phyloP scores from a whole-genome alignment of 192 early-diverging fungal genomes.

The Chytriomyces sp. region DNA sequence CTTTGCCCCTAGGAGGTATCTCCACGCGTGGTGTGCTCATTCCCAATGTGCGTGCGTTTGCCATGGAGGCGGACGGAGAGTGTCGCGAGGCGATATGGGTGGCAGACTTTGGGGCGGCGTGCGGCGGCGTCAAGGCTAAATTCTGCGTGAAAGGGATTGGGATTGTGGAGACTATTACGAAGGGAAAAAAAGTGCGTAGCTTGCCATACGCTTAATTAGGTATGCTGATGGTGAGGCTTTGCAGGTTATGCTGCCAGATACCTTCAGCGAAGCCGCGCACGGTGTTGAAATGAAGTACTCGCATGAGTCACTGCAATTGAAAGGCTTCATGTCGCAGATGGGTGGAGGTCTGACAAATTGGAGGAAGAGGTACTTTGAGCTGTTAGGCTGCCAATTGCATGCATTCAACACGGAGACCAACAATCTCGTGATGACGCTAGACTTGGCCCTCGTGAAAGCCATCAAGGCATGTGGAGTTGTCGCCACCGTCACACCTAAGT shows the following conservation, averaged over 20 bases:
- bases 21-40: slow-evolving; percentile 16
- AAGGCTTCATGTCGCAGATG: slow-evolving; percentile 17
- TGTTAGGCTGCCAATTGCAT: neutral
- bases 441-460: neutral
- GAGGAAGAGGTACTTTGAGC: slow-evolving; percentile 13
- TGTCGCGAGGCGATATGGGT: neutral
- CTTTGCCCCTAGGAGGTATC: slow-evolving; percentile 13
- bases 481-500: slow-evolving; percentile 11
- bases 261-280: slow-evolving; percentile 14
- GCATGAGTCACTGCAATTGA: slow-evolving; percentile 13
- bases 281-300: slow-evolving; percentile 5
- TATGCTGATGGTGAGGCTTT: neutral
- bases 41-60: slow-evolving; percentile 1
- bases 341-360: slow-evolving; percentile 12
- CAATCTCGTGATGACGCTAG: slow-evolving; percentile 13
- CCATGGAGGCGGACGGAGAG: neutral
- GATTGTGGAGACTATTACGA: neutral
- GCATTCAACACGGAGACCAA: slow-evolving; percentile 1
- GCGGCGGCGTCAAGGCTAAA: neutral
- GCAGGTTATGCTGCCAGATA: slow-evolving; percentile 8
- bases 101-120: neutral
- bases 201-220: neutral
- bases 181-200: neutral
- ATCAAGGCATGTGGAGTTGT: slow-evolving; percentile 1
- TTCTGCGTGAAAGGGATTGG: slow-evolving; percentile 1